These are phyloP conservation scores for Salvia miltiorrhiza DNA, from an alignment of 257 asterid genomes.

Conservation along the genomic window DNA sequence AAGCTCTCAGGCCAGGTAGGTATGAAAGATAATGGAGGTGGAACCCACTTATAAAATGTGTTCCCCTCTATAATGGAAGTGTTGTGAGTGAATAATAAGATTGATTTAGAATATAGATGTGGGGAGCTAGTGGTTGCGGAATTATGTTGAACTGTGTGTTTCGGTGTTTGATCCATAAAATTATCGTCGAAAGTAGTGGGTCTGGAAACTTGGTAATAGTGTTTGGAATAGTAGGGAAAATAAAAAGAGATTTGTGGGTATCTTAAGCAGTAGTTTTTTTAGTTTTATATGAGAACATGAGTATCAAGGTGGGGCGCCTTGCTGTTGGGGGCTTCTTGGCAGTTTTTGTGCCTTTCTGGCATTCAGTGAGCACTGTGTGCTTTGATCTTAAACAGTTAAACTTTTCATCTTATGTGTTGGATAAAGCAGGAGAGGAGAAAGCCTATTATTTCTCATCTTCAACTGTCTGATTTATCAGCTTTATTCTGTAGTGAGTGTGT, in stretches of 20 bases:
- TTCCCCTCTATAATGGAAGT: conserved; percentile 32
- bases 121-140: conserved; percentile 47
- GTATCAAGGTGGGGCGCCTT: conserved; percentile 50
- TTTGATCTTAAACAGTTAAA: conserved; percentile 23
- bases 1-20: conserved; percentile 33
- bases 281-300: conserved; percentile 36
- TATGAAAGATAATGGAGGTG: conserved; percentile 35
- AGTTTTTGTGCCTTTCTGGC: conserved; percentile 28
- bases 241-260: conserved; percentile 32
- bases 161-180: conserved; percentile 25
- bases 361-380: conserved; percentile 26
- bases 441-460: conserved; percentile 17
- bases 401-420: conserved; percentile 8
- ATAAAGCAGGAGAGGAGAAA: conserved; percentile 25
- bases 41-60: conserved; percentile 43
- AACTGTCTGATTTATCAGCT: not conserved
- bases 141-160: conserved; percentile 34
- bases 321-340: conserved; percentile 36
- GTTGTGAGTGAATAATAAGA: conserved; percentile 38
- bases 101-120: conserved; percentile 39
- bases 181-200: conserved; percentile 45
- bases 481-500: conserved; percentile 20
- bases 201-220: conserved; percentile 42
- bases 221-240: conserved; percentile 31
- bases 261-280: conserved; percentile 33